Evolutionary conservation across 805 yeast species (phyloP), one percentile per base, ranked within the genome.

Genomic region (Zygosaccharomyces bisporus): DNA sequence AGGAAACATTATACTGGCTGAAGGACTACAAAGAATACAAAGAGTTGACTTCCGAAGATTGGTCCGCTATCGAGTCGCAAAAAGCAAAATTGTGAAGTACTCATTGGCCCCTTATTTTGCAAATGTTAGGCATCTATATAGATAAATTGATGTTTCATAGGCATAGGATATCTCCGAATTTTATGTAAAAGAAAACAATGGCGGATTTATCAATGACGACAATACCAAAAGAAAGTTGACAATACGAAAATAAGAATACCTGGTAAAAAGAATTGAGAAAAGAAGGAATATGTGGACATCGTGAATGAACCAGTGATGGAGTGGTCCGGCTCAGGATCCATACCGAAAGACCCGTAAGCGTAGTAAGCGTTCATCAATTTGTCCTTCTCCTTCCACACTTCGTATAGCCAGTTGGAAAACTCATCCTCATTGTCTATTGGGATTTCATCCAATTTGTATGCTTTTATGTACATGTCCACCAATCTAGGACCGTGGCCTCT

Each of bases 371-470:
- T 80, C 79, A 93, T 71, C 39, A 83, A 61, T 38, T 63, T 66
- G 64, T 93, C 98, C 63, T 93, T 93, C 51, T 78, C 82, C 14
- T 67, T 57, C 98, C 98, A 93, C 8, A 77, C 66, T 2, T 73
- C 64, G 48, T 71, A 73, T 36, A 93, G 64, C 99, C 99, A 93
- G 18, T 74, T 66, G 42, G 81, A 85, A 58, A 93, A 89, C 45
- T 74, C 75, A n/a, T 67, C 71, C 10, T 62, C 69, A 33, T 64
- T 63, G n/a, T 70, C 71, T 5, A 72, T 69, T 0, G 95, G 95
- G 12, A 88, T 84, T 6, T 81, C 86, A 4, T 66, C 55, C 7
- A 87, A 55, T 7, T 69, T 68, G 50, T 76, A 74, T 9, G 79
- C 75, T 49, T 83, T 75, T 46, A 89, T 69, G 62, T 85, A 78